Conservation (phyloP, 768 basidiomycete genomes). For the Mycena olivaceomarginata region DNA sequence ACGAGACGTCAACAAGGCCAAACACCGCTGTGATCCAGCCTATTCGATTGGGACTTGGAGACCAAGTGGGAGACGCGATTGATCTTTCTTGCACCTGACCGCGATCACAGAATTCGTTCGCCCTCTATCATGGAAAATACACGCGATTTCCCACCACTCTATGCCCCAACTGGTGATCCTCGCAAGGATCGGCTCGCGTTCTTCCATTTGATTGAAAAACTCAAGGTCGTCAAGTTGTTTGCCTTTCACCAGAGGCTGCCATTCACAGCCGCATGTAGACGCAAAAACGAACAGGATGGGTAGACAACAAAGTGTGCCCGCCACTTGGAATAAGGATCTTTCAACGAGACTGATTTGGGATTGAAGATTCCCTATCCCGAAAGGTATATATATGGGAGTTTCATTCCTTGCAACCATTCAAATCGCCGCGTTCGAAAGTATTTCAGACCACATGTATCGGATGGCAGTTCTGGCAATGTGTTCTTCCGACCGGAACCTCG, state of each 20-base stretch:
- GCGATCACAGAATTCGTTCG: not conserved
- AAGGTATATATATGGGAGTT: conserved; percentile 68
- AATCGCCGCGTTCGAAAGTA: conserved; percentile 64
- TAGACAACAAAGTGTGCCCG: conserved; percentile 81
- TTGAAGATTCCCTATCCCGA: conserved; percentile 87
- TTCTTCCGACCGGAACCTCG: conserved; percentile 81
- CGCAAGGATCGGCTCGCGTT: conserved; percentile 88
- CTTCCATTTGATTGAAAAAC: conserved; percentile 90
- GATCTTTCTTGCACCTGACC: conserved; percentile 32
- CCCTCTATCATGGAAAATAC: not conserved
- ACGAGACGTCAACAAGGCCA: not conserved
- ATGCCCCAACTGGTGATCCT: conserved; percentile 69
- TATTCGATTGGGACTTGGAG: no score
- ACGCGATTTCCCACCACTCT: conserved; percentile 78
- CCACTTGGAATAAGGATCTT: not conserved
- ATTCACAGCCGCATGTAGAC: conserved; percentile 68
- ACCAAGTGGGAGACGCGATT: no score
- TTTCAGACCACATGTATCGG: conserved; percentile 98
- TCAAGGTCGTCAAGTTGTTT: conserved; percentile 77
- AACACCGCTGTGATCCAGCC: not conserved
- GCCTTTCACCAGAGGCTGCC: not conserved
- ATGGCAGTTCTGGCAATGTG: conserved; percentile 98
- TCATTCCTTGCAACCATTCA: not conserved
- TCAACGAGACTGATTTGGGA: conserved; percentile 16
- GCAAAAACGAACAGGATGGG: conserved; percentile 97